Base-by-base conservation (phyloP, 495 filamentous ascomycete species). In the Rusavskia elegans region DNA sequence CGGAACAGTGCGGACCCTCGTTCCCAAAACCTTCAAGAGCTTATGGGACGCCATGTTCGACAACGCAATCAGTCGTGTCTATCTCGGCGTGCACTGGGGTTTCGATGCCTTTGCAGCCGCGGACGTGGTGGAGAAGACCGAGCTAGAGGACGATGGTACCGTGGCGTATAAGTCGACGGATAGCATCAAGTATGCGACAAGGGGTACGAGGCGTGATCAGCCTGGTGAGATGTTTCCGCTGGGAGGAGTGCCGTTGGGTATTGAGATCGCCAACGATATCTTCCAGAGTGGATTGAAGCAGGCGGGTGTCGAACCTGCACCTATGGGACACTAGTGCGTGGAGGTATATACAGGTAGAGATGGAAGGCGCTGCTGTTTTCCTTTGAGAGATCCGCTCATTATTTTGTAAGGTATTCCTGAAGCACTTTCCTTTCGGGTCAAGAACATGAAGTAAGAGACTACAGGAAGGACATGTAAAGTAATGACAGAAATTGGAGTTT, bases 181-280 rank as follows among this genome's bases (percentile, higher is more conserved):
- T 19, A 48, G 63, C 38, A 57, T 64, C 30, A 50, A 52, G 11
- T 67, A 64, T 46, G 37, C 51, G 32, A 53, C 64, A 1, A 35
- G 51, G 54, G 57, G 57, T 5, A 37, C 56, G 17, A 50, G 54
- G n/a, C 27, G n/a, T 5, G 57, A 62, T 52, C 46, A 61, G 3
- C 54, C 56, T 14, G 61, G 56, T n/a, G n/a, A n/a, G 7, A 37
- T 60, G 46, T 64, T 61, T 50, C 65, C 65, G 1, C 55, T 67
- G 19, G 63, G 65, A 9, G 65, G 65, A 8, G 59, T 68, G 19
- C 65, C 65, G 41, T 50, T 68, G 56, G 65, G 65, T 0, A 67
- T 68, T 19, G 57, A 58, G 9, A 63, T 68, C 53, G 65, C 65
- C 21, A 63, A 67, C 56, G 63, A 67, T 46, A 63, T 67, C 51